Conservation (phyloP, 495 filamentous ascomycete genomes). For the Lichina pygmaea region DNA sequence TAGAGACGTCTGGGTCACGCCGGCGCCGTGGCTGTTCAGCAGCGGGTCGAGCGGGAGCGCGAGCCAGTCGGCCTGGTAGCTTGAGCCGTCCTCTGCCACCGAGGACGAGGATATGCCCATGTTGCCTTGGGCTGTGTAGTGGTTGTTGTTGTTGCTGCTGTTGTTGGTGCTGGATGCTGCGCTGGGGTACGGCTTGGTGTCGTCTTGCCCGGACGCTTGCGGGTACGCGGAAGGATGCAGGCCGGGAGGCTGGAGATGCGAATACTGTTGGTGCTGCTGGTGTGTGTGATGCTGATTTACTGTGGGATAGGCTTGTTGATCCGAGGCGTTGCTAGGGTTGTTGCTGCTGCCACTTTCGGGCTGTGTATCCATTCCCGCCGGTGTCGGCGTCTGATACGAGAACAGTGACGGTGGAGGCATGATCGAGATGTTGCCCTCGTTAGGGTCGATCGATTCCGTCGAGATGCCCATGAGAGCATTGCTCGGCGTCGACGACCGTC, state of each 20-base stretch:
- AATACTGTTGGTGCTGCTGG: not conserved
- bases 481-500: not conserved
- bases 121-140: not conserved
- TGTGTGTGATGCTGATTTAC: not conserved
- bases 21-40: conserved; percentile 6
- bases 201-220: no score
- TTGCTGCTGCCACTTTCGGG: not conserved
- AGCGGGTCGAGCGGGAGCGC: conserved; percentile 19
- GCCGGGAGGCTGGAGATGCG: not conserved
- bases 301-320: not conserved
- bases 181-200: no score
- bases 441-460: conserved; percentile 14
- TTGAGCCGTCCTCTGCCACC: not conserved
- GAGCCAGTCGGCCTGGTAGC: conserved; percentile 17
- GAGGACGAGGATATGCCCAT: not conserved
- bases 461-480: conserved; percentile 14
- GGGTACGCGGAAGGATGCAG: not conserved
- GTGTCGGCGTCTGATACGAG: not conserved
- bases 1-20: conserved; percentile 1
- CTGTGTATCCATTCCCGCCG: not conserved
- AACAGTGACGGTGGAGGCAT: conserved; percentile 16
- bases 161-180: not conserved
- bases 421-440: conserved; percentile 15
- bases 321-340: not conserved
- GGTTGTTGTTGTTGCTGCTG: not conserved